Base-by-base conservation (phyloP, 2,329 filamentous ascomycete genomes). In the Epichloe elymi region DNA sequence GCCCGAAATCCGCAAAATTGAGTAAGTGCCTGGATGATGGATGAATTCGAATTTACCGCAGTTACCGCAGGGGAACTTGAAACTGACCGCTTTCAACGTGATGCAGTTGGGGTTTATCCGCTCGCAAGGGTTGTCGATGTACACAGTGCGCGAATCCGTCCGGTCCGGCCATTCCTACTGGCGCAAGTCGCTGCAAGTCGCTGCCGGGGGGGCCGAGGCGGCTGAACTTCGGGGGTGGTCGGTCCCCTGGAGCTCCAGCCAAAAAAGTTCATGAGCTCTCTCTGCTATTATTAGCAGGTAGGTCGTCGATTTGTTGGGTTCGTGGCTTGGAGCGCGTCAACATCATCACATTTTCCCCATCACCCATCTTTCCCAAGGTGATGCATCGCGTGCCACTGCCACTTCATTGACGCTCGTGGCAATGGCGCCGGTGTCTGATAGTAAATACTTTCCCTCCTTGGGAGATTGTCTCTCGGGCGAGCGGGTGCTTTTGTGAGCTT, bases 391-490 rank as follows among this genome's bases (percentile, higher is more conserved):
- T 63, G 62, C 57, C 62, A 59, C 63, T 64, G 61, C 61, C 62
- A 59, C 65, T 60, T 53, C 68, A 69, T 70, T 74, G 70, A 76
- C 70, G 68, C 68, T 70, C 67, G 71, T 67, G 72, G 74, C 70
- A 73, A 89, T 88, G 85, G 84, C 82, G 73, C 76, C 82, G 69
- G 72, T 79, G 64, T 76, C 79, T 63, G 83, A 85, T 70, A 73
- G 74, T 63, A 74, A 78, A 66, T 93, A 90, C 71, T 86, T 94
- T 63, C 88, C 90, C 63, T 81, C 88, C 63, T 76, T 96, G 68
- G 85, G 88, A 69, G 82, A 86, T 65, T 94, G 88, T 71, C 77
- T 97, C 62, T 83, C 80, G 61, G 87, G 88, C 70, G 83, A 91
- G 67, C 79, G 79, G 62, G 78, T 85, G 64, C 75, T 96, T 62